A percentile compares a stretch with the other conserved stretches of the same genome.
phyloP scores from a whole-genome alignment of 371 early-diverging fungal species.

The Amoeboaphelidium occidentale region DNA sequence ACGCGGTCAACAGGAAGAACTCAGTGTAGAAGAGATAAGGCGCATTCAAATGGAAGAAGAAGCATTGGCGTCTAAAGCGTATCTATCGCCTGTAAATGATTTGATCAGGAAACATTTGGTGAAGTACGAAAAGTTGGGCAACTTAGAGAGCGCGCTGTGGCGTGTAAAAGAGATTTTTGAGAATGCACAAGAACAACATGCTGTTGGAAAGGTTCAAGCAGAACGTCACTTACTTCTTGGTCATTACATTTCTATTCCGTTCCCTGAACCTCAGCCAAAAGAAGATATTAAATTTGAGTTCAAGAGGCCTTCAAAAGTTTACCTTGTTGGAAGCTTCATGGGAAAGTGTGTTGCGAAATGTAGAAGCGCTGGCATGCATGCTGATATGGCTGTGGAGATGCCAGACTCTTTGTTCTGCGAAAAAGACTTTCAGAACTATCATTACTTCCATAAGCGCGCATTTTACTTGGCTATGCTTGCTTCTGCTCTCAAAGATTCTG shows the following conservation, averaged over 20 bases:
- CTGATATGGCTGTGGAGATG: constrained; percentile 83
- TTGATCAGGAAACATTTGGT: too few relatives aligned
- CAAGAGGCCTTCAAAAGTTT: constrained; percentile 39
- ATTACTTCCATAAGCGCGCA: constrained; percentile 84
- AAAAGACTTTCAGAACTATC: constrained; percentile 72
- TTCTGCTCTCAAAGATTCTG: constrained; percentile 16
- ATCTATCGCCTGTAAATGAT: too few relatives aligned
- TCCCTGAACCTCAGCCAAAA: constrained; percentile 30
- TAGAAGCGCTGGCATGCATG: constrained; percentile 32
- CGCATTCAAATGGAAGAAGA: constrained; percentile 16
- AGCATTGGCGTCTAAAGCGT: constrained; percentile 12
- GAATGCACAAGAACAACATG: too few relatives aligned
- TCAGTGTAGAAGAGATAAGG: constrained; percentile 5
- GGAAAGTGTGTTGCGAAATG: constrained; percentile 40
- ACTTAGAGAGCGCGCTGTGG: too few relatives aligned
- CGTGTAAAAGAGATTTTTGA: too few relatives aligned
- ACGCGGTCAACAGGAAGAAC: constrained; percentile 3
- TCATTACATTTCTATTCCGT: constrained; percentile 31
- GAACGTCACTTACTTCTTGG: constrained; percentile 1
- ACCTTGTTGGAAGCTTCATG: constrained; percentile 71
- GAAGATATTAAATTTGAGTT: constrained; percentile 50
- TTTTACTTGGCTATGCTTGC: constrained; percentile 50
- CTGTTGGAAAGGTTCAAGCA: too few relatives aligned
- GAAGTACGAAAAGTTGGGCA: too few relatives aligned
- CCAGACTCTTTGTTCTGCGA: constrained; percentile 58